Conservation (phyloP, 805 yeast species). For the Starmerella roubikii region DNA sequence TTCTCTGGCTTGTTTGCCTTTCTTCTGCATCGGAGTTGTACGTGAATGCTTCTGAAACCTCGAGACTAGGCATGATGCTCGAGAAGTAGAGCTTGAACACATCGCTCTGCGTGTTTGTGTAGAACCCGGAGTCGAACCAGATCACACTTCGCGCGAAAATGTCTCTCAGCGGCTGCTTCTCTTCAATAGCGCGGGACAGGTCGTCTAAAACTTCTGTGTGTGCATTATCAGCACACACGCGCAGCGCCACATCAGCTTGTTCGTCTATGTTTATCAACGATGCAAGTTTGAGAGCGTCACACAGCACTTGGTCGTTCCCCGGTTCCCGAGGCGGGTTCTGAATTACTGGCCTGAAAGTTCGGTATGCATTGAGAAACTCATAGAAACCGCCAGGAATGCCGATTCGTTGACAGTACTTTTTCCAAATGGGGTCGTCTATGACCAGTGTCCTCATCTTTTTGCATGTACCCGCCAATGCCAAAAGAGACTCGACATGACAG, state of each 20-base stretch:
- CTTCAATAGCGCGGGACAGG: not conserved
- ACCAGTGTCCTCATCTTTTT: not conserved
- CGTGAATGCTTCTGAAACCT: slow-evolving; percentile 2
- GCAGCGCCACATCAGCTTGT: not conserved
- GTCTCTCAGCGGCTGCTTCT: not conserved
- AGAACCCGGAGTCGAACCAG: not conserved
- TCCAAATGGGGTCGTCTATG: not conserved
- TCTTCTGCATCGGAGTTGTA: not conserved
- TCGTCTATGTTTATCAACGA: not conserved
- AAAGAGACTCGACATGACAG: not conserved
- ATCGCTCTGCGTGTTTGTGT: not conserved
- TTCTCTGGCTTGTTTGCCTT: slow-evolving; percentile 4
- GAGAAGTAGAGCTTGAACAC: slow-evolving; percentile 1
- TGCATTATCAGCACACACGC: not conserved
- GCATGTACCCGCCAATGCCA: not conserved
- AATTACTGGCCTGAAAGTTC: slow-evolving; percentile 1
- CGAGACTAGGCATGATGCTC: not conserved
- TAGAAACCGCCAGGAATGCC: not conserved
- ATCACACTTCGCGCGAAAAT: not conserved
- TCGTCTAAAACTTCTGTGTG: not conserved
- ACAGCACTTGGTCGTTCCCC: too few species aligned
- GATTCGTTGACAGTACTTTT: not conserved
- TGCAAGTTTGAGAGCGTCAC: not conserved
- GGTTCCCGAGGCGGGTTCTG: not conserved
- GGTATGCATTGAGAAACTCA: slow-evolving; percentile 4